These are phyloP conservation scores for Perkinsela sp. DNA, from an alignment of 208 protist species.

Conservation along the genomic window DNA sequence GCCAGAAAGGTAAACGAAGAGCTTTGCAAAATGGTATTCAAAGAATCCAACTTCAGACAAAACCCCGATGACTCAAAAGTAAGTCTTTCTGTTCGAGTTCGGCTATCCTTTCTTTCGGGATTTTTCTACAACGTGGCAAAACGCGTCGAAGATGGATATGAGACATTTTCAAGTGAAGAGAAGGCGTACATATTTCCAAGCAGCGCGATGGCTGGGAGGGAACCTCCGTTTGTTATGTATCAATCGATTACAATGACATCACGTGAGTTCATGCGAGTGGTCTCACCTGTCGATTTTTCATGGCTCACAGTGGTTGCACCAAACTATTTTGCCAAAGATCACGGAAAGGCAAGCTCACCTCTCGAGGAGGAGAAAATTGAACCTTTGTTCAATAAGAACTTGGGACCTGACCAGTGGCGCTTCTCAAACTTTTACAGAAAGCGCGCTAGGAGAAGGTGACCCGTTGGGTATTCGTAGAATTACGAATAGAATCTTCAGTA, in stretches of 20 bases:
- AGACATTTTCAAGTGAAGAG: not conserved
- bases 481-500: too few relatives aligned
- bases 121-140: not conserved
- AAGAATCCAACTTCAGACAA: not conserved
- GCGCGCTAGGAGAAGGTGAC: not conserved
- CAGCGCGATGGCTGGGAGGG: constrained; percentile 22
- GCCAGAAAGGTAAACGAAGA: constrained; percentile 46
- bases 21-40: constrained; percentile 16
- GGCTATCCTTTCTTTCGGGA: not conserved
- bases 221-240: constrained; percentile 85
- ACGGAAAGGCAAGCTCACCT: not conserved
- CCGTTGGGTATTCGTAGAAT: too few relatives aligned
- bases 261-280: constrained; percentile 88
- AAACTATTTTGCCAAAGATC: constrained; percentile 55
- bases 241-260: constrained; percentile 79
- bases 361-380: constrained; percentile 12
- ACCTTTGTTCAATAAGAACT: constrained; percentile 20
- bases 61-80: not conserved
- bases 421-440: constrained; percentile 1
- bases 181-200: not conserved
- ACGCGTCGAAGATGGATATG: not conserved
- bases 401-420: constrained; percentile 8
- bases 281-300: constrained; percentile 60
- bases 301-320: constrained; percentile 79
- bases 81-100: not conserved